Base-by-base conservation (phyloP, 2,329 filamentous ascomycete species). In the Aspergillus fischeri region DNA sequence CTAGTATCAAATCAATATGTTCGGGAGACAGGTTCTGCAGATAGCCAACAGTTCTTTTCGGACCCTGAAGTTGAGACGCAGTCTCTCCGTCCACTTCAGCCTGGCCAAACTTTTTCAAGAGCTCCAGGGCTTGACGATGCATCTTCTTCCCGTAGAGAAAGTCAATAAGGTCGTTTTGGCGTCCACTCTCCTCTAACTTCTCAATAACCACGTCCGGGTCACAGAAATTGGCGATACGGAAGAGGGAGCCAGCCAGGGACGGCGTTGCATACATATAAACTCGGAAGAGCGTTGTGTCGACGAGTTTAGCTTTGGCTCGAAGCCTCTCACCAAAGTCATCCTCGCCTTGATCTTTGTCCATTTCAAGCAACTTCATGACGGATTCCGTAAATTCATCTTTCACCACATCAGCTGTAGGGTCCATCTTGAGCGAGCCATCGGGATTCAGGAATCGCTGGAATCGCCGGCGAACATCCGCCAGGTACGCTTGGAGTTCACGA, bases 191-290 rank as follows among this genome's bases (percentile, higher is more conserved):
- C 58, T 96, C 86, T 4, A 99, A 79, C 66, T 92, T 92, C 73
- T 96, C 90, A 70, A 96, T 94, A 24, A 99, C 93, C 2, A 97
- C 94, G 29, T 91, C 88, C 0, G 94, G 93, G 66, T 99, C 93
- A 73, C 94, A 97, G 70, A 97, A 97, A 72, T 99, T 99, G 69
- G 92, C 88, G 52, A 97, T 91, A 25, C 94, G 91, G 77, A 99
- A 97, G 0, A 99, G 82, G 0, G 92, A 91, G 1, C 90, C 90
- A 3, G 92, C 92, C 10, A 99, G 80, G 5, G 88, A 86, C 4
- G 94, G 93, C 7, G 87, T 87, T 3, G 89, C 91, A 68, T 93
- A 91, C 92, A 99, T 97, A 73, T 96, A 95, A 0, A 91, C 89
- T 17, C 93, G 86, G 78, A 99, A 97, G 0, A 99, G 82, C 0